Conservation (phyloP, 2,329 filamentous ascomycete species). For the Aspergillus spinulosporus region DNA sequence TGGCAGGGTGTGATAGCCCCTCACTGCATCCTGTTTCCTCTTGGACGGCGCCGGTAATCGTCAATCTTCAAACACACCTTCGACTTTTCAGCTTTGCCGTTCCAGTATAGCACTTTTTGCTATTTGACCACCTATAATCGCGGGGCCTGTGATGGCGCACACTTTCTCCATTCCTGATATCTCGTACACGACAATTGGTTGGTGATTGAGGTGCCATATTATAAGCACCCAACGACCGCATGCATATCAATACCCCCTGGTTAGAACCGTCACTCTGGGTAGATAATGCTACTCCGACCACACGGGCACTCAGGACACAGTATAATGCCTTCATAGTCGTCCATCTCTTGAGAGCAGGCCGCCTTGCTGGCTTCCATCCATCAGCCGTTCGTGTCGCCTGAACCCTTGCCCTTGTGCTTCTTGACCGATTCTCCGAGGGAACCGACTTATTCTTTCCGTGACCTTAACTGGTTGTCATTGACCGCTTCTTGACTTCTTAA, state of each 20-base stretch:
- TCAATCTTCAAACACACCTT: background rate
- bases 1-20: slow-evolving; percentile 12
- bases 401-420: slow-evolving; percentile 16
- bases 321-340: background rate
- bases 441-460: background rate
- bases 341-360: background rate
- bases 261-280: slow-evolving; percentile 14
- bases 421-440: slow-evolving; percentile 1
- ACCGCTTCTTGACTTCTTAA: slow-evolving; percentile 10
- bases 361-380: background rate
- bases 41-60: background rate
- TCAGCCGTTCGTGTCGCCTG: background rate
- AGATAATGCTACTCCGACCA: slow-evolving; percentile 9
- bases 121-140: slow-evolving; percentile 11
- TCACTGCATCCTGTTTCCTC: slow-evolving; percentile 9
- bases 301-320: background rate
- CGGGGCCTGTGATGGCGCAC: slow-evolving; percentile 4
- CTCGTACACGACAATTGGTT: slow-evolving; percentile 17
- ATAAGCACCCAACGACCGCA: slow-evolving; percentile 16
- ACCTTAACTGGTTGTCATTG: background rate
- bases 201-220: slow-evolving; percentile 13
- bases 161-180: slow-evolving; percentile 12
- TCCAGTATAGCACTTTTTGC: slow-evolving; percentile 9
- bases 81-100: background rate
- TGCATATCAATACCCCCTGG: slow-evolving; percentile 17